Percentiles rank a stretch among this genome's conserved stretches.
Conservation (phyloP, 352 stramenopile species). For the Phytophthora palmivora region DNA sequence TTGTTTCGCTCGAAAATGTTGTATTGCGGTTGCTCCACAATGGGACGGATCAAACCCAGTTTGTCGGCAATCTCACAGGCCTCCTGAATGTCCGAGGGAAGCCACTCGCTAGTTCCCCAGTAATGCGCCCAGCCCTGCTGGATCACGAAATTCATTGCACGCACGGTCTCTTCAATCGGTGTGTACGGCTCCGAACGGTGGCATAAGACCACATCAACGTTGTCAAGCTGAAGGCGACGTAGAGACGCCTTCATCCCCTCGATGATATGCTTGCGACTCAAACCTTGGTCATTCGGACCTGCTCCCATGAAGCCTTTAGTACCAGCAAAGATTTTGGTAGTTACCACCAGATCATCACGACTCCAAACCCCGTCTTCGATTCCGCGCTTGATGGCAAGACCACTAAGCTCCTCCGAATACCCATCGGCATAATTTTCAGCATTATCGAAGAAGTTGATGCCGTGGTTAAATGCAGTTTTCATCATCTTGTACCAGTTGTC, state of each 20-base stretch:
- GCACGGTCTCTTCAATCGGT: conserved; percentile 37
- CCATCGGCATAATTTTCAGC: conserved; percentile 28
- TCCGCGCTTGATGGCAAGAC: conserved; percentile 51
- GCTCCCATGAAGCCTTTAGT: conserved; percentile 16
- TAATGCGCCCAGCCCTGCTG: conserved; percentile 32
- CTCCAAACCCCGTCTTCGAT: conserved; percentile 26
- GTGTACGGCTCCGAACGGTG: conserved; percentile 5
- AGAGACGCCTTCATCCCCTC: no score
- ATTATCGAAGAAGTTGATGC: conserved; percentile 64
- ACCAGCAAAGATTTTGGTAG: conserved; percentile 61
- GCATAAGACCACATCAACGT: conserved; percentile 8
- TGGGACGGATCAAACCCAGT: conserved; percentile 4
- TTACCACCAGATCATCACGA: conserved; percentile 60
- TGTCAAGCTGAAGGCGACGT: conserved; percentile 4
- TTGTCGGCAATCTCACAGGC: conserved; percentile 7
- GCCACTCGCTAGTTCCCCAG: conserved; percentile 9
- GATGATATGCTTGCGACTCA: conserved; percentile 12
- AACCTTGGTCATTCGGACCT: conserved; percentile 3
- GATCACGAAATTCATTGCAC: conserved; percentile 33
- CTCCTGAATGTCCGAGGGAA: conserved; percentile 3
- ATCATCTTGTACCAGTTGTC: conserved; percentile 31
- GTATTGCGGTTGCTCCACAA: conserved; percentile 11
- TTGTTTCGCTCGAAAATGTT: conserved; percentile 16
- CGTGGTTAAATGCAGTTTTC: conserved; percentile 20
- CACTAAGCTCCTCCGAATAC: conserved; percentile 21